Base-by-base conservation (phyloP, 192 early-diverging fungal genomes). In the Glomus cerebriforme region DNA sequence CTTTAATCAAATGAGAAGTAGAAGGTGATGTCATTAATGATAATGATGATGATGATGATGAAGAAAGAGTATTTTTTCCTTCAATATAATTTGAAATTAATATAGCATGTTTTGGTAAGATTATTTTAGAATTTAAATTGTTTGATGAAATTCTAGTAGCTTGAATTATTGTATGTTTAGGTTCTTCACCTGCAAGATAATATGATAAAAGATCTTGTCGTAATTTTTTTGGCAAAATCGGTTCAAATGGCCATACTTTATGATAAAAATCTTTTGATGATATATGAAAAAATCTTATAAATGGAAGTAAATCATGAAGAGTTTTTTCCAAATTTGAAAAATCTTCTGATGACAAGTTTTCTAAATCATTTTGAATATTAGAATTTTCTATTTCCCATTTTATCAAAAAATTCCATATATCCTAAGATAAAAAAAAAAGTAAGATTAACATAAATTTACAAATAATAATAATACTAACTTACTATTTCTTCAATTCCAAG, bases 211-310 rank as follows among this genome's bases (percentile, higher is more conserved):
- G 37, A 7, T 39, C 69, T 0, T 72, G 32, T 49, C 26, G 6
- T 39, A 72, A 35, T 22, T 39, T 39, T 49, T 72, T 45, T 5
- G 31, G 34, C 24, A 72, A 49, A 10, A 72, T 72, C 34, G 4
- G 24, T 49, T 43, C 39, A 49, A 72, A 72, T 72, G 69, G 69
- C 69, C 69, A 72, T 9, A 72, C 69, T 49, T 39, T 72, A 72
- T 39, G 12, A 49, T 72, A 72, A 72, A 72, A 72, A 27, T 72
- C 69, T 27, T 72, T 72, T 39, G 69, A 72, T 29, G 69, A 39
- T 72, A 72, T 49, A 9, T 72, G 43, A 29, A 26, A 39, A 26
- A 72, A 72, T 27, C 45, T 26, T 13, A 72, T 24, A 27, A 72
- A 2, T 27, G 69, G 69, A 24, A 72, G 0, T n/a, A 39, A 72